Conservation (phyloP, 2,329 filamentous ascomycete genomes). For the Fusarium guadeloupense region DNA sequence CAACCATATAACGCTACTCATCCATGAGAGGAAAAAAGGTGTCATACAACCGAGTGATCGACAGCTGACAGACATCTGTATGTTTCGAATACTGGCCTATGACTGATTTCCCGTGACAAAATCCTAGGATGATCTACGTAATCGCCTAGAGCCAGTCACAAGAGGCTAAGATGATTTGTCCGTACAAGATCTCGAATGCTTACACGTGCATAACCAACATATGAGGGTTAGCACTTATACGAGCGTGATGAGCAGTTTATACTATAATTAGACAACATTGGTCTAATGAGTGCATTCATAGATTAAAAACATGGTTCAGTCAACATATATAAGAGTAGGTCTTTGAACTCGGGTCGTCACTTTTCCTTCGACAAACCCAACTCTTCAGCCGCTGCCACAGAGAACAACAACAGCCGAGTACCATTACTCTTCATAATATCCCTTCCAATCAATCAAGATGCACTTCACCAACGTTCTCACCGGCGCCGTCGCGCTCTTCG, state of each 20-base stretch:
- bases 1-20: slow-evolving; percentile 5
- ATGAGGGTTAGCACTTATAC: neutral
- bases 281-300: neutral
- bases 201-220: slow-evolving; percentile 17
- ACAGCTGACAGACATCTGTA: neutral
- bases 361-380: no score
- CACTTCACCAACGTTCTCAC: slow-evolving; percentile 13
- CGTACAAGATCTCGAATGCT: slow-evolving; percentile 18
- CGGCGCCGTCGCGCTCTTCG: slow-evolving; percentile 8
- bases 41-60: slow-evolving; percentile 13
- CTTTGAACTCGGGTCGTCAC: no score
- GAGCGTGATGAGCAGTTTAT: neutral
- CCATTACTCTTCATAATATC: neutral
- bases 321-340: neutral
- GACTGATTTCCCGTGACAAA: slow-evolving; percentile 6
- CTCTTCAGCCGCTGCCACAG: neutral
- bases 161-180: slow-evolving; percentile 5
- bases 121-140: neutral
- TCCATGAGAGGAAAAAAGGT: neutral
- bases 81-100: neutral
- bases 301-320: neutral
- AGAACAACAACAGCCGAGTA: neutral
- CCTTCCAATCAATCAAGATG: neutral
- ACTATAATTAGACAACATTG: slow-evolving; percentile 20
- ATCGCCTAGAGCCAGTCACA: neutral